These are phyloP conservation scores for Immersiella caudata DNA, from an alignment of 495 filamentous ascomycete genomes.

Conservation along the genomic window DNA sequence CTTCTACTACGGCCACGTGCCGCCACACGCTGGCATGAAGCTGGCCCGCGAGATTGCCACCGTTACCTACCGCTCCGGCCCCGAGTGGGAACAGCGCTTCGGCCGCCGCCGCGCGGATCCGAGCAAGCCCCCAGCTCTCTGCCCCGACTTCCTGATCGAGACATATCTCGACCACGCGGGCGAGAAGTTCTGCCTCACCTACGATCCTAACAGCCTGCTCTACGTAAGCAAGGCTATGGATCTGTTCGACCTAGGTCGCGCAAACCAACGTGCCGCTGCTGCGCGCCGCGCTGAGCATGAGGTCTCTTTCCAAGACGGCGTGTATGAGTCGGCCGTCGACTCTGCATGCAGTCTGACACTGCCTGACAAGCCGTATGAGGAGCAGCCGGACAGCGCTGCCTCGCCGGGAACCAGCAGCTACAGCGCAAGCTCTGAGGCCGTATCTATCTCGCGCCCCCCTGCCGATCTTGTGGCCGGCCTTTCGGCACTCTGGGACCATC, in stretches of 20 bases:
- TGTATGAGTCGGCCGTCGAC: conserved; percentile 32
- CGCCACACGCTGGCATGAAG: conserved; percentile 96
- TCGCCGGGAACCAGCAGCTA: neutral
- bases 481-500: conserved; percentile 67
- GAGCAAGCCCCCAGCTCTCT: conserved; percentile 83
- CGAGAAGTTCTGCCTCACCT: conserved; percentile 98
- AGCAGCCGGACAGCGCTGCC: conserved; percentile 57
- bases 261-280: conserved; percentile 56
- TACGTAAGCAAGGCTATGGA: conserved; percentile 99
- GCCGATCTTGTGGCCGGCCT: conserved; percentile 80
- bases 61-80: conserved; percentile 93
- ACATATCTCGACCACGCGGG: conserved; percentile 98
- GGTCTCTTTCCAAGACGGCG: conserved; percentile 34
- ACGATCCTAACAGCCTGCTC: conserved; percentile 93
- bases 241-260: conserved; percentile 84
- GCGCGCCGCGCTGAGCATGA: conserved; percentile 44
- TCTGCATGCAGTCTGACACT: conserved; percentile 79
- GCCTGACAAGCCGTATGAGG: conserved; percentile 82
- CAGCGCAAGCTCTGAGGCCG: neutral
- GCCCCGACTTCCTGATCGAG: conserved; percentile 96
- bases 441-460: conserved; percentile 55
- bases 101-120: conserved; percentile 85
- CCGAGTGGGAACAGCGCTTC: conserved; percentile 97
- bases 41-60: conserved; percentile 96
- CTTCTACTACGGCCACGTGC: conserved; percentile 88